Evolutionary conservation across 139 green algal genomes (phyloP).

Genomic region (Chlamydomonas sp.): DNA sequence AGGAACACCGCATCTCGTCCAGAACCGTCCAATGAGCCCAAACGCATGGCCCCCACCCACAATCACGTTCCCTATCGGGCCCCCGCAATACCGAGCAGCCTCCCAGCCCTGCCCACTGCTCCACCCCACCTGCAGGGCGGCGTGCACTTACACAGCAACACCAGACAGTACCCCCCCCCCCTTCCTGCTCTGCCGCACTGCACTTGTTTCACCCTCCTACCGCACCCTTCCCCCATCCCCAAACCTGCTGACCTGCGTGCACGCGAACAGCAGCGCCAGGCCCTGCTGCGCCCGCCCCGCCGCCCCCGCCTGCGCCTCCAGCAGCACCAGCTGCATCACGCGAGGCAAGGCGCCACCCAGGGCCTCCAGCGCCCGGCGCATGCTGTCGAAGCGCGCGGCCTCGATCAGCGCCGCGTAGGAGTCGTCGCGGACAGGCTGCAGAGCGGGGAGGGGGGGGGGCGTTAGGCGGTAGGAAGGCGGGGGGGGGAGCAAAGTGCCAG

Average conservation of each 20-base stretch:
- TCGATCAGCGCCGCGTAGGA: conserved; percentile 47
- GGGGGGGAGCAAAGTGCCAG: background rate
- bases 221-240: background rate
- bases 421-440: conserved; percentile 3
- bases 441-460: background rate
- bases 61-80: no score
- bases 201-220: no score
- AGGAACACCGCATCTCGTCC: no score
- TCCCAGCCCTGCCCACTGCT: no score
- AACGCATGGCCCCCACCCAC: no score
- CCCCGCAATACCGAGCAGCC: no score
- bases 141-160: no score
- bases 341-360: conserved; percentile 9
- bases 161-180: no score
- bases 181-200: no score
- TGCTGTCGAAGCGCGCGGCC: conserved; percentile 47
- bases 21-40: no score
- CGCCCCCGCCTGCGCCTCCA: conserved; percentile 20
- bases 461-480: background rate
- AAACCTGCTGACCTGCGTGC: conserved; percentile 34
- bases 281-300: conserved; percentile 23
- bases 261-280: conserved; percentile 47
- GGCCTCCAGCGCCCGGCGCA: conserved; percentile 35
- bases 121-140: no score
- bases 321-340: conserved; percentile 47